Base-by-base conservation (phyloP, 345 rosid species). In the Gossypium bickii region DNA sequence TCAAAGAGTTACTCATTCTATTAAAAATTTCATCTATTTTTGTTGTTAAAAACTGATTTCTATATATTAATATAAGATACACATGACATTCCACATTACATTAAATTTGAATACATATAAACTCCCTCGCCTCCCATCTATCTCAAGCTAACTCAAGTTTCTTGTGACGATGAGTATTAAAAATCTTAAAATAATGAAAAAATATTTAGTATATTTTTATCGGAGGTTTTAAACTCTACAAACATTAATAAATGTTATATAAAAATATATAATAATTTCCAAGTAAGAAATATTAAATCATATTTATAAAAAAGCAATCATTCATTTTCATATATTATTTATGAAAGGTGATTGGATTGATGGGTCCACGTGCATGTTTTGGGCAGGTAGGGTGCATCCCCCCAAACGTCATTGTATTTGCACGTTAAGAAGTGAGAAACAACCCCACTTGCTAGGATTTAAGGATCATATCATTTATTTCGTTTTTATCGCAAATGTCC, bases 391-490 rank as follows among this genome's bases (percentile, higher is more conserved):
- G 41, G 38, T 59, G 17, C 64, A 59, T 59, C 41, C 64, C 34
- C 63, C 38, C 64, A 12, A 12, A 25, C 64, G n/a, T 12, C 63
- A 59, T 59, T 12, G 51, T 47, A 47, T 47, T 12, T 47, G 57
- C 57, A 52, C 57, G 17, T 52, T 52, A 52, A 52, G 18, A 17
- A 52, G 57, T 17, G 6, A 11, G 52, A 48, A 11, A 12, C 17
- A 72, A 48, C 81, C 83, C 84, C 76, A 80, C 85, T 74, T 80
- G 82, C 44, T 79, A 70, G 70, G 81, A 83, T 80, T 80, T 80
- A 77, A 83, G 79, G 84, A 75, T 78, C 83, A 64, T 20, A 41
- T 75, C 74, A 55, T 78, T 81, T 57, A 74, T 63, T 47, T 41
- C 25, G 6, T 15, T 10, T 53, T 25, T 64, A 10, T 74, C 24